Evolutionary conservation across 2,329 filamentous ascomycete genomes (phyloP).

Genomic region (Ophiostoma sp.): DNA sequence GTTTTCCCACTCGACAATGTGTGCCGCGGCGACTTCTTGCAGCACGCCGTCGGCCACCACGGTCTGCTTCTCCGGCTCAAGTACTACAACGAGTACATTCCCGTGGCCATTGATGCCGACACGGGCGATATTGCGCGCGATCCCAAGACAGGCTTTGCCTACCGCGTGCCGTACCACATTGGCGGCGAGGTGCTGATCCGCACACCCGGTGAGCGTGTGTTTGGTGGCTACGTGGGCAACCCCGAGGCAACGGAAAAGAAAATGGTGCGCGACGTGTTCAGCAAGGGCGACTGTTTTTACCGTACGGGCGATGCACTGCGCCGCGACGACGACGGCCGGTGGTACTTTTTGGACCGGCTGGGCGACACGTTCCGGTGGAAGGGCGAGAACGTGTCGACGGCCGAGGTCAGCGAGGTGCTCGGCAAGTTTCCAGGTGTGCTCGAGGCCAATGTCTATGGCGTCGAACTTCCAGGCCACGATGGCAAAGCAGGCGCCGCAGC

Average conservation of each 20-base stretch:
- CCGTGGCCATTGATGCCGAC: constrained; percentile 63
- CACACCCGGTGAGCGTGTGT: constrained; percentile 52
- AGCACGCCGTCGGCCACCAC: constrained; percentile 64
- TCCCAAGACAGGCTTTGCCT: constrained; percentile 61
- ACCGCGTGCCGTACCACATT: constrained; percentile 55
- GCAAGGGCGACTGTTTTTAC: constrained; percentile 63
- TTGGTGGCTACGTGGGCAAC: constrained; percentile 66
- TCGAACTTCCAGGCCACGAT: constrained; percentile 72
- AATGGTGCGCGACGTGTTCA: constrained; percentile 58
- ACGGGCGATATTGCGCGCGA: constrained; percentile 63
- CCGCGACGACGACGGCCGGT: constrained; percentile 56
- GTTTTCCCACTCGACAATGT: constrained; percentile 58
- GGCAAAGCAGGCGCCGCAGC: constrained; percentile 70
- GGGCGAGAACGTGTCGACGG: constrained; percentile 75
- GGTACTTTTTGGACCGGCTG: constrained; percentile 63
- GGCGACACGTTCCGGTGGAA: constrained; percentile 77
- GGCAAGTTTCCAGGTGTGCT: constrained; percentile 60
- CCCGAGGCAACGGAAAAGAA: constrained; percentile 62
- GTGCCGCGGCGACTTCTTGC: constrained; percentile 56
- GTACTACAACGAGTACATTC: constrained; percentile 52
- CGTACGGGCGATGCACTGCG: constrained; percentile 62
- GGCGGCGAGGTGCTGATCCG: constrained; percentile 72
- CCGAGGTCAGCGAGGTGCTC: constrained; percentile 70
- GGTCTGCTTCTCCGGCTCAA: constrained; percentile 54
- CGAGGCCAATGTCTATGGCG: constrained; percentile 84